Evolutionary conservation across 139 green algal genomes (phyloP), one percentile per base, ranked within the genome.

Genomic region (Coelastrella sp.): DNA sequence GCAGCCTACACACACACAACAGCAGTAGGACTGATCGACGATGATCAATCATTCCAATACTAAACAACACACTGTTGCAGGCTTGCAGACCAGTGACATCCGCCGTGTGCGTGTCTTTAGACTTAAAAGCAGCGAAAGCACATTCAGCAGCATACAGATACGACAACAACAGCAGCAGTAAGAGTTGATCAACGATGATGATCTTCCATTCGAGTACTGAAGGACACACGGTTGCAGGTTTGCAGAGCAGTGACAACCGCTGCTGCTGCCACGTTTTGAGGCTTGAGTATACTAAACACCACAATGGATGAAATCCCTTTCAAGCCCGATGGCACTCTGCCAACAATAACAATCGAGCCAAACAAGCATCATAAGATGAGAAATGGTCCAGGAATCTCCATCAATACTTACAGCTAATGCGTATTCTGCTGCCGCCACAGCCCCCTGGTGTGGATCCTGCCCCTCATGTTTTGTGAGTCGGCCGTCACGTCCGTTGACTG

Each of bases 401-500:
- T n/a, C n/a, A n/a, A n/a, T n/a, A 59, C 82, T 14, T 20, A 88
- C 83, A 22, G 59, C 73, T 3, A 90, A 20, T 23, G 85, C 85
- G 14, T 75, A 73, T 59, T n/a, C 85, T 61, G 85, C 85, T 57
- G 85, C 85, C 8, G 73, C 74, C 11, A 23, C 74, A 58, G 85
- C 85, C 7, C 74, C 85, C 56, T 83, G 17, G 7, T 66, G 73
- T 59, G 86, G 76, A 23, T 85, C 65, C 6, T 11, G 11, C 23
- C 86, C 76, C 5, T 86, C 76, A 59, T 71, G 23, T 56, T 78
- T 73, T 32, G 85, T n/a, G 17, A 89, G 85, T 56, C 73, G 66
- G 2, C 84, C 68, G 3, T 90, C 86, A n/a, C 75, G 59, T 6
- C 60, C 75, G 7, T 17, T 47, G 2, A 57, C n/a, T 7, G 68